Base-by-base conservation (phyloP, 768 basidiomycete species). In the Psilocybe subaeruginosa region DNA sequence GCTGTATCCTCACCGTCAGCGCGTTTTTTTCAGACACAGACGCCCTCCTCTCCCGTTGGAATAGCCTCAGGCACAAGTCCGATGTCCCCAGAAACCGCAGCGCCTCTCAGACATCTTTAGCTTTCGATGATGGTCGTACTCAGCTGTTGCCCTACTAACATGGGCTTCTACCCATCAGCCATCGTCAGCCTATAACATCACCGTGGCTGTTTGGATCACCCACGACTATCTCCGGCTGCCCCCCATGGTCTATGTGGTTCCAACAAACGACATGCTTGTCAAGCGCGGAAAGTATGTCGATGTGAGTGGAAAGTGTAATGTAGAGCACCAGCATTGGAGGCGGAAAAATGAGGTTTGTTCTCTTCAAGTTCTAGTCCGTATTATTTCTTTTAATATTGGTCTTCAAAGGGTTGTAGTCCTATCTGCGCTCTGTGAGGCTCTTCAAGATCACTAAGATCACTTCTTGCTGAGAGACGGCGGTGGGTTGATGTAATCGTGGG, bases 91-190 rank as follows among this genome's bases (percentile, higher is more conserved):
- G 82, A 82, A 63, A 65, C 68, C 82, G 81, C 50, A 17, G 41
- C 56, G 63, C 23, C 23, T 23, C 49, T 54, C 46, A 64, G 37
- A 35, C 67, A 53, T 59, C 23, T 47, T 50, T 65, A 97, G 94
- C 92, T 0, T 95, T 92, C 77, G 95, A 99, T 74, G 94, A 97
- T 65, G 97, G 97, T 50, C 87, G 97, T 39, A 90, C 93, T 0
- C 94, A 96, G 69, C 82, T 98, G 16, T 84, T 99, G 29, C 87
- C 99, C 59, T 95, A 93, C 65, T 67, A 97, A 3, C 92, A 97
- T 70, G 97, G 97, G 8, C 85, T 98, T 4, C 80, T 99, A 0
- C 95, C 95, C 3, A 97, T 99, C 66, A 74, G 83, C 0, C 97
- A 87, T 77, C 83, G 90, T 52, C 76, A 80, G 1, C 89, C 1